phyloP scores from a whole-genome alignment of 306 rosid species.

The Carpinus fangiana region DNA sequence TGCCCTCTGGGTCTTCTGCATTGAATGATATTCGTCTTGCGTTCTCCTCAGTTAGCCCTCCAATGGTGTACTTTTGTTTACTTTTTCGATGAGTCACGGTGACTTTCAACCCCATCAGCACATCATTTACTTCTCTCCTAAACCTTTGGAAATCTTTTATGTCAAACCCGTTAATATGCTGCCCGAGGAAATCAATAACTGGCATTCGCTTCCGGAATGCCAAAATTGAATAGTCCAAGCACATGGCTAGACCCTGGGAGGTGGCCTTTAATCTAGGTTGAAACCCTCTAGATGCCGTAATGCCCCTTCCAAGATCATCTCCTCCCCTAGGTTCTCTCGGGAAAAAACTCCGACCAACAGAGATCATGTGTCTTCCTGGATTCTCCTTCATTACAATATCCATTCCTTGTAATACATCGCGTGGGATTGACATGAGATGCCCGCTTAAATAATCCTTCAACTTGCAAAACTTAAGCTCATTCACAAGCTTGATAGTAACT shows the following conservation, averaged over 20 bases:
- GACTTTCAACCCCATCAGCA: conserved; percentile 55
- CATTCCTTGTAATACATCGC: conserved; percentile 77
- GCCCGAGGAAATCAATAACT: conserved; percentile 54
- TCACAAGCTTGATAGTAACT: conserved; percentile 48
- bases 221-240: conserved; percentile 72
- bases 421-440: conserved; percentile 41
- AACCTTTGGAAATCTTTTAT: conserved; percentile 36
- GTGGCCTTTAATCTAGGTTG: conserved; percentile 62
- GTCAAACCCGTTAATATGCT: conserved; percentile 36
- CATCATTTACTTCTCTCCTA: conserved; percentile 36
- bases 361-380: conserved; percentile 46
- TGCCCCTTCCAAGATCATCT: conserved; percentile 54
- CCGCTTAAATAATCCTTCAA: conserved; percentile 56
- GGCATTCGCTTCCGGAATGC: conserved; percentile 56
- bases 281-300: conserved; percentile 52
- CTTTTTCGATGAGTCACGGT: conserved; percentile 63
- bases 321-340: conserved; percentile 33
- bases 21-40: conserved; percentile 49
- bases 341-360: conserved; percentile 59
- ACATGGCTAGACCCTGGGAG: conserved; percentile 58
- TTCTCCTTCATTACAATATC: conserved; percentile 75
- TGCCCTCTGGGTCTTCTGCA: conserved; percentile 38
- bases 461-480: conserved; percentile 46
- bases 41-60: conserved; percentile 37
- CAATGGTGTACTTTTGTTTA: conserved; percentile 49